Base-by-base conservation (phyloP, 2,329 filamentous ascomycete genomes). In the Cladosporium oxysporum region DNA sequence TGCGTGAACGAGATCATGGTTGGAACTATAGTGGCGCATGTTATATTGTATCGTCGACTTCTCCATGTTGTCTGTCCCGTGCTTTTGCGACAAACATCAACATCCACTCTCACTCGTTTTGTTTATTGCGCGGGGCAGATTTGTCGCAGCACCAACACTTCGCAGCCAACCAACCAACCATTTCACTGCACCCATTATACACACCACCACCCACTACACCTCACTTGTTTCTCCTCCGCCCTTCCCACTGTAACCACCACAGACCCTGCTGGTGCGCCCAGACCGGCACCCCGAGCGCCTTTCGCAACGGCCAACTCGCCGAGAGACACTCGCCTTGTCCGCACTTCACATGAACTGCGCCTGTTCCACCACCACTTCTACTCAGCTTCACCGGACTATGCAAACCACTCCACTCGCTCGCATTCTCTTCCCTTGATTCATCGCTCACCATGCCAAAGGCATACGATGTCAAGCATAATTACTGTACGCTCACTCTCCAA, bases 381-480 rank as follows among this genome's bases (percentile, higher is more conserved):
- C 50, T 63, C 49, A 29, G 28, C 61, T 37, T 57, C 35, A 57
- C 61, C 50, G 44, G 61, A 63, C 47, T 63, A 63, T 63, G 61
- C 61, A 57, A 37, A 18, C 18, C 50, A 57, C 49, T 57, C 26
- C 61, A 16, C 61, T 47, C 50, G 33, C 61, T 57, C 33, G 61
- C 61, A 57, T 37, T 31, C 8, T 28, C 6, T 55, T 7, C 26
- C 35, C 50, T 63, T 63, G 61, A 63, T 57, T 57, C 58, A 50
- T 35, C 23, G 29, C 47, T 23, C 26, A 84, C 71, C 71, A 91
- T 91, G 89, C 87, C 87, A 72, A 90, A 90, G 79, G 82, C 83
- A 59, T 66, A 67, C 57, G 71, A 73, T 64, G 66, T 70, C 66
- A 71, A 71, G 62, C 66, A 88, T 73, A 91, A 96, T 79, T 95